Conservation (phyloP, 2,329 filamentous ascomycete species). For the Colletotrichum shisoi region DNA sequence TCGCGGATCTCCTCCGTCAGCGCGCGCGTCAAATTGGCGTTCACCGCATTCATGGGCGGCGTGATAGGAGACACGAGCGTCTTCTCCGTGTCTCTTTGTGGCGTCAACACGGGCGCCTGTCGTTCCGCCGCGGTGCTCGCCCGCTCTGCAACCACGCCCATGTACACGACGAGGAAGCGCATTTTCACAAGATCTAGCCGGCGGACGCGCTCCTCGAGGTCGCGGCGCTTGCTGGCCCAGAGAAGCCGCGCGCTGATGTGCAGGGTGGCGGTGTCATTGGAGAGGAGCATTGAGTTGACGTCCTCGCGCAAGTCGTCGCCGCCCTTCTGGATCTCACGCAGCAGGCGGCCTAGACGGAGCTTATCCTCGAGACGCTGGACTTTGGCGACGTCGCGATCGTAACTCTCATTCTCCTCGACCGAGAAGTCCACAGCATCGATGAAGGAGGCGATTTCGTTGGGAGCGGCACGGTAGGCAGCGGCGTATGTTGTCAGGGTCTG, state of each 20-base stretch:
- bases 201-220: constrained; percentile 65
- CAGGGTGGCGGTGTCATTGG: constrained; percentile 49
- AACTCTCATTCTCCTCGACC: constrained; percentile 69
- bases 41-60: constrained; percentile 46
- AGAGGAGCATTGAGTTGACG: constrained; percentile 60
- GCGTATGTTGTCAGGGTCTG: constrained; percentile 63
- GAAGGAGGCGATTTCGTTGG: constrained; percentile 65
- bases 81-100: constrained; percentile 47
- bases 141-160: constrained; percentile 63
- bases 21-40: constrained; percentile 49
- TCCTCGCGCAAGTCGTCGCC: constrained; percentile 70
- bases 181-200: constrained; percentile 69
- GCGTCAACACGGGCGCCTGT: constrained; percentile 25
- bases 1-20: constrained; percentile 56
- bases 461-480: constrained; percentile 65
- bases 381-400: constrained; percentile 66
- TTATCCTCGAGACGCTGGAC: constrained; percentile 69
- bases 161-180: constrained; percentile 70
- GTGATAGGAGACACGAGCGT: constrained; percentile 41
- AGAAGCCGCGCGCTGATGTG: constrained; percentile 61
- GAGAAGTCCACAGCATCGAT: constrained; percentile 69
- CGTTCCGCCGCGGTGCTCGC: constrained; percentile 45
- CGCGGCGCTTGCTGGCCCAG: constrained; percentile 64
- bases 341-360: constrained; percentile 63
- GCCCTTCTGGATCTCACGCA: constrained; percentile 68